Base-by-base conservation (phyloP, 2,329 filamentous ascomycete species). In the Thelonectria rubi region DNA sequence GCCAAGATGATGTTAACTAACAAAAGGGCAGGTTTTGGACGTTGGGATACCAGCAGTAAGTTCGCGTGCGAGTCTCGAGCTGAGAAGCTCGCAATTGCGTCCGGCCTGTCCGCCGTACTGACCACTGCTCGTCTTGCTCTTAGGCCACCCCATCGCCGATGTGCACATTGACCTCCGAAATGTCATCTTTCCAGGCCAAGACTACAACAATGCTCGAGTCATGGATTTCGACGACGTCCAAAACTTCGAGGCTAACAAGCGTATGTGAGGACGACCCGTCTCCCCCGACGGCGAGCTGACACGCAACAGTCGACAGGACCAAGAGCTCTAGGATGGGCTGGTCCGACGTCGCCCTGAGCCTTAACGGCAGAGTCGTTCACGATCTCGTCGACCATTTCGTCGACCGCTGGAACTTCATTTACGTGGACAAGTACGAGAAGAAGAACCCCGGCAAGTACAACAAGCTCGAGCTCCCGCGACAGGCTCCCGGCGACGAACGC, bases 341-440 rank as follows among this genome's bases (percentile, higher is more conserved):
- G 94, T 92, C 91, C 14, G 94, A 97, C 76, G 86, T 97, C 60
- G 89, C 91, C 11, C 81, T 97, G 58, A 93, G 88, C 68, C 76
- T 97, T 59, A 84, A 84, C 14, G 93, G 93, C 0, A 88, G 89
- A 0, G 90, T 92, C 10, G 89, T 94, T 0, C 82, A 89, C 64
- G 93, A 91, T 74, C 81, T 97, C 32, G 82, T 88, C 32, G 84
- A 86, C 5, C 93, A 97, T 74, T 97, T 97, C 70, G 84, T 88
- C 2, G 90, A 97, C 72, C 83, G 93, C 69, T 97, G 94, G 84
- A 97, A 97, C 78, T 96, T 92, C 74, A 94, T 97, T 66, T 97
- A 88, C 66, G 84, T 88, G 58, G 87, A 91, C 53, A 97, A 97
- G 75, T 97, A 97, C 74, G 72, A 77, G 54, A 73, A 75, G 46